Evolutionary conservation across 1,284 basidiomycete genomes (phyloP), one percentile per base, ranked within the genome.

Genomic region (Amylostereum areolatum): DNA sequence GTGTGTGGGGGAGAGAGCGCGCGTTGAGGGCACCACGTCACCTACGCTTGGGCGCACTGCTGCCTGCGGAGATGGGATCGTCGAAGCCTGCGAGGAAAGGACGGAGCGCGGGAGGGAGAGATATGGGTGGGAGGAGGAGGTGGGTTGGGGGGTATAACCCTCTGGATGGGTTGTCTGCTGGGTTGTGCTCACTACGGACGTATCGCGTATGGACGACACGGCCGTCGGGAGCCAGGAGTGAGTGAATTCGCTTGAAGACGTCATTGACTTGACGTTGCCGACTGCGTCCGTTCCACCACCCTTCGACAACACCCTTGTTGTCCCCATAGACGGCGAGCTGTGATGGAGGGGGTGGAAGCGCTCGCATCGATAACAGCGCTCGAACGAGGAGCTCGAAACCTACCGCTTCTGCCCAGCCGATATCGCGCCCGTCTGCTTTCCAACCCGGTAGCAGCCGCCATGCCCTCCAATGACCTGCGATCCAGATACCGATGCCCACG

Each of bases 91-190:
- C 36, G 54, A 74, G 40, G 60, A 67, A 64, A 0, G 6, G 48
- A 1, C 18, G 1, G 51, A 69, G 45, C 3, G 46, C 45, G 0
- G 24, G 5, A 0, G 67, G 66, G 46, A 73, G 62, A 2, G 43
- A 30, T 36, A 70, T 50, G 9, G 60, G 49, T 1, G 68, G 68
- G 5, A 72, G 66, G 46, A 73, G 63, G 47, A 60, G 56, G 35
- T 36, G 5, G 0, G 10, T 1, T 1, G 60, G 40, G 2, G 57
- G 57, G 46, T 64, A 71, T 4, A 61, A 45, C 0, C 73, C 69
- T 9, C 66, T 29, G 0, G 70, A 78, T 0, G 72, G 70, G 1
- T 6, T 42, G 39, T 77, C 69, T 2, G 74, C 69, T 6, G 71
- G 72, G 57, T 75, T 75, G 10, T n/a, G 2, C 0, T 50, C 53